Base-by-base conservation (phyloP, 2,329 filamentous ascomycete species). In the Fusarium sp. region DNA sequence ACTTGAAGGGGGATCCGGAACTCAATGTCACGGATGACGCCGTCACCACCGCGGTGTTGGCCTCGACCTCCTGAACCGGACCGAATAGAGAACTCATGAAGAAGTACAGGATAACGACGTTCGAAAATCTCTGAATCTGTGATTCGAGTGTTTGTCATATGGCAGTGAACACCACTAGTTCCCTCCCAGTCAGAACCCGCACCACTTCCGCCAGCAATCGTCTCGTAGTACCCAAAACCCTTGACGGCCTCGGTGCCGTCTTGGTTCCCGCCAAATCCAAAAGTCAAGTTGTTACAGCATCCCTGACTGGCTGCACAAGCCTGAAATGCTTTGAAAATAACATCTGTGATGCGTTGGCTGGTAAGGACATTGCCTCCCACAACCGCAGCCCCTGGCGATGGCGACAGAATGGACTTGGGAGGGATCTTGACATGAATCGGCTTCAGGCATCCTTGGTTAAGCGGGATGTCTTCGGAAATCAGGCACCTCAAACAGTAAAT, bases 401-500 rank as follows among this genome's bases (percentile, higher is more conserved):
- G 93, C 0, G 90, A 92, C 11, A 96, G 86, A 80, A 95, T 92
- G 12, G 90, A 92, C 70, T 90, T 90, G 9, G 89, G 88, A 0
- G 93, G 92, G 28, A 95, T 94, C 65, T 87, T 88, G 79, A 95
- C 92, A 68, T 90, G 86, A 71, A 95, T 92, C 0, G 93, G 93
- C 66, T 90, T 90, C 30, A 95, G 83, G 69, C 93, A 95, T 69
- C 93, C 93, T 80, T 96, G 93, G 80, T 96, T 96, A 7, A 96
- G 85, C 0, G 93, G 93, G 13, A 96, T 95, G 70, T 95, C 93
- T 76, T 94, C 90, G 14, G 89, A 91, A 72, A 96, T 95, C 62
- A 96, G 86, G 75, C 91, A 93, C 31, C 93, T 89, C 22, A 96
- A 85, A 75, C 93, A 95, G 85, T 96, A 96, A 72, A 96, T 95